Conservation (phyloP, 179 eudicot genomes). For the Patellifolia procumbens region DNA sequence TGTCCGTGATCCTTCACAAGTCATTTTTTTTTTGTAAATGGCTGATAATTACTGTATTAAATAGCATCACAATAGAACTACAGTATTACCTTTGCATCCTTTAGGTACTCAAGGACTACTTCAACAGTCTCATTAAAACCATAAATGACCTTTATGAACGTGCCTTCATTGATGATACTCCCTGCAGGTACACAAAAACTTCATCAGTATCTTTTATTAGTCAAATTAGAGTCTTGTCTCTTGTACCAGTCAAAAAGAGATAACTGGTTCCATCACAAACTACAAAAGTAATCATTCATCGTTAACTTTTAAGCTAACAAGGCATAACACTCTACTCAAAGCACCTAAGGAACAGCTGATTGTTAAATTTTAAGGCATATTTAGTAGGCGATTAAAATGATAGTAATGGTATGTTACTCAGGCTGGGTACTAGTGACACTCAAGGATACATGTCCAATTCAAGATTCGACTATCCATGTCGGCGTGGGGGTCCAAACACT, state of each 20-base stretch:
- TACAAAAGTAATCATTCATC: neutral
- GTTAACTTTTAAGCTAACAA: slow-evolving; percentile 4
- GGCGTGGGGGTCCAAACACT: too few relatives aligned
- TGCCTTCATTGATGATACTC: slow-evolving; percentile 55
- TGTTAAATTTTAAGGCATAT: neutral
- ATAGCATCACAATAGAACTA: neutral
- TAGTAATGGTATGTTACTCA: too few relatives aligned
- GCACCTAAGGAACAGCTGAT: neutral
- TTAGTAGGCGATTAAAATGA: too few relatives aligned
- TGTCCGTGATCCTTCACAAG: slow-evolving; percentile 75
- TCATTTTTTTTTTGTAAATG: neutral
- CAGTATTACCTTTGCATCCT: slow-evolving; percentile 82
- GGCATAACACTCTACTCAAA: neutral
- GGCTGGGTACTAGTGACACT: too few relatives aligned
- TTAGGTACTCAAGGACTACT: slow-evolving; percentile 76
- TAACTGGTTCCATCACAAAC: neutral
- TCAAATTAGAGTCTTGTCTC: neutral
- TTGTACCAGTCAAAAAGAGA: neutral
- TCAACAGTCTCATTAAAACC: slow-evolving; percentile 85
- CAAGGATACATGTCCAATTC: too few relatives aligned
- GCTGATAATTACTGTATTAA: neutral
- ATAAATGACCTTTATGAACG: slow-evolving; percentile 59
- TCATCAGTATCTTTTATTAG: neutral
- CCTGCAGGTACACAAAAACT: slow-evolving; percentile 32
- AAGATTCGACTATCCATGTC: too few relatives aligned